Evolutionary conservation across 2,329 filamentous ascomycete genomes (phyloP).

Genomic region (Aplosporella prunicola): DNA sequence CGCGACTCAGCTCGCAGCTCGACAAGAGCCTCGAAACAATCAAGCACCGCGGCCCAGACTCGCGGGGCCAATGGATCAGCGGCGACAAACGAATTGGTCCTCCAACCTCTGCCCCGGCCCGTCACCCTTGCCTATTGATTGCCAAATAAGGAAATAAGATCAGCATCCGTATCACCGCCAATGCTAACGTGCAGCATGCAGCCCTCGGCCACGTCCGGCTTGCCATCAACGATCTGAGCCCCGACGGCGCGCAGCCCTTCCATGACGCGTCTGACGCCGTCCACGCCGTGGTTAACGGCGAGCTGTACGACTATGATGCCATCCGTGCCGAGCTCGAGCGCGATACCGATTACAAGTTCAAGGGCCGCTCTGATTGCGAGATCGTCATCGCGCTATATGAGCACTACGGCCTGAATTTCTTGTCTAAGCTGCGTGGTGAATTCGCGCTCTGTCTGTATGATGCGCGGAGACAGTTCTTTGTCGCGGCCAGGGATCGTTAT

Average conservation of each 20-base stretch:
- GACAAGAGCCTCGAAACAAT: conserved; percentile 30
- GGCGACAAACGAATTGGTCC: conserved; percentile 34
- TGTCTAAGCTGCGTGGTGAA: conserved; percentile 44
- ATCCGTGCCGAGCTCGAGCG: conserved; percentile 31
- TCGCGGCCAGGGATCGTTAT: conserved; percentile 46
- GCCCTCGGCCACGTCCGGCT: conserved; percentile 21
- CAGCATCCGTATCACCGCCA: too few species aligned
- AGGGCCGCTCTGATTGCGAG: conserved; percentile 41
- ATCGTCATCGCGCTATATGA: conserved; percentile 46
- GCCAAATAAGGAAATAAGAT: not conserved
- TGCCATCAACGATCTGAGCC: conserved; percentile 19
- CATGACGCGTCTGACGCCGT: conserved; percentile 20
- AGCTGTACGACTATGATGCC: conserved; percentile 47
- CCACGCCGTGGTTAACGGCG: conserved; percentile 51
- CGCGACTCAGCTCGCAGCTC: conserved; percentile 11
- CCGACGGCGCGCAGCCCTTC: conserved; percentile 20
- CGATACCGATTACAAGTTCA: conserved; percentile 35
- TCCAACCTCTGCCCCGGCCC: conserved; percentile 11
- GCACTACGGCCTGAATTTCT: conserved; percentile 34
- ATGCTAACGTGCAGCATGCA: conserved; percentile 1
- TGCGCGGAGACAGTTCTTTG: conserved; percentile 27
- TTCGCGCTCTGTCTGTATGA: conserved; percentile 47
- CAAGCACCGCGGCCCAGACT: conserved; percentile 39
- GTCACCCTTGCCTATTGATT: conserved; percentile 2
- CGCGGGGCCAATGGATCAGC: conserved; percentile 38